Conservation (phyloP, 768 basidiomycete species). For the Russula brevipes region DNA sequence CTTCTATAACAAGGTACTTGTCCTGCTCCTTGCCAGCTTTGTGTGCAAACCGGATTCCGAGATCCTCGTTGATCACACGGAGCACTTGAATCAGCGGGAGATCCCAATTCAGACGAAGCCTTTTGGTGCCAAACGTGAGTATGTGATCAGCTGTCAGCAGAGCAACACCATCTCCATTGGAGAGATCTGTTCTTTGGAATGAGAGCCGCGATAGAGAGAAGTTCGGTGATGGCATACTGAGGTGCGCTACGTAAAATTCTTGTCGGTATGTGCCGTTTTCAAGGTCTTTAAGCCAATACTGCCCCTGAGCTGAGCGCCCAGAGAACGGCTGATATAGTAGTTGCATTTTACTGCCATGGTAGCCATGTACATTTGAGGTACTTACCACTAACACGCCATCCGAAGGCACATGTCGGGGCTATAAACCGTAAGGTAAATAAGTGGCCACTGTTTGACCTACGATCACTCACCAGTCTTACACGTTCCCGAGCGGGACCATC, state of each 20-base stretch:
- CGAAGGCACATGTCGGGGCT: conserved; percentile 81
- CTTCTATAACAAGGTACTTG: conserved; percentile 70
- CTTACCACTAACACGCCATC: conserved; percentile 86
- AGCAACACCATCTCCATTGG: conserved; percentile 74
- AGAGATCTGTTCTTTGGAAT: conserved; percentile 47
- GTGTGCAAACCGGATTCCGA: conserved; percentile 82
- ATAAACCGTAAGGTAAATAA: conserved; percentile 15
- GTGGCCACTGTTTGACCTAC: background rate
- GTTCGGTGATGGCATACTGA: conserved; percentile 49
- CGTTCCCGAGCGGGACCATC: conserved; percentile 88
- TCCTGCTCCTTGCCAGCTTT: conserved; percentile 71
- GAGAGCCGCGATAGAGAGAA: background rate
- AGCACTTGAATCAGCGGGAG: conserved; percentile 81
- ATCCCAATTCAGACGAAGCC: conserved; percentile 86
- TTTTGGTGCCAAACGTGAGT: conserved; percentile 80
- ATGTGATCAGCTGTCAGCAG: conserved; percentile 75
- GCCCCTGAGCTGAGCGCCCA: conserved; percentile 84
- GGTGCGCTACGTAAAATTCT: conserved; percentile 88
- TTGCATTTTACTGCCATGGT: background rate
- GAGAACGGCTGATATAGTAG: conserved; percentile 65
- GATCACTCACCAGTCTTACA: conserved; percentile 58
- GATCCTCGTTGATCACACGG: conserved; percentile 85
- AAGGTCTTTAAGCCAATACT: conserved; percentile 95
- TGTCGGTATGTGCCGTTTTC: conserved; percentile 81
- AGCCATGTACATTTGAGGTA: background rate